These are phyloP conservation scores for Globisporangium paddicum DNA, from an alignment of 352 stramenopile genomes.

Conservation along the genomic window DNA sequence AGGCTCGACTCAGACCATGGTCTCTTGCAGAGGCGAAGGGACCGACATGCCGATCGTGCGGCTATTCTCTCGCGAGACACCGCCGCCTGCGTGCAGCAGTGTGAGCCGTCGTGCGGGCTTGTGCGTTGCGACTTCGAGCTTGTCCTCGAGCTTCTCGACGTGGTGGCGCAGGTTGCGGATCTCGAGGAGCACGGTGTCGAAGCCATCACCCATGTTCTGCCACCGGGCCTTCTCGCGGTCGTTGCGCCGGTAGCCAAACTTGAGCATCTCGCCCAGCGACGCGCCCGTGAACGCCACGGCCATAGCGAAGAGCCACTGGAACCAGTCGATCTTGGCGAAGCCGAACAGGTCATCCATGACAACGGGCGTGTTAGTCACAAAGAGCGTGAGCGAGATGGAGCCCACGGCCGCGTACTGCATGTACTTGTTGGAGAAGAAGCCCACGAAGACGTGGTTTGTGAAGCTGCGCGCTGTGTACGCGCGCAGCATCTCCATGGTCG, in stretches of 20 bases:
- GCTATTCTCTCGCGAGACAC: conserved; percentile 19
- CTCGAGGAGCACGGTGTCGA: conserved; percentile 32
- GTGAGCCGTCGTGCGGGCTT: conserved; percentile 27
- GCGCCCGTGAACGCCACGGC: conserved; percentile 25
- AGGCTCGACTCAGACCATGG: conserved; percentile 6
- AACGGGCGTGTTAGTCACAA: conserved; percentile 29
- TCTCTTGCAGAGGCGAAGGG: conserved; percentile 9
- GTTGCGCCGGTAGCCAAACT: conserved; percentile 32
- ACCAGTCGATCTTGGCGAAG: conserved; percentile 36
- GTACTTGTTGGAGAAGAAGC: conserved; percentile 34
- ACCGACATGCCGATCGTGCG: conserved; percentile 6
- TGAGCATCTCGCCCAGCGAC: conserved; percentile 32
- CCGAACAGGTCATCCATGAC: conserved; percentile 36
- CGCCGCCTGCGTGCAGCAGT: conserved; percentile 5
- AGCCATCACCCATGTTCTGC: conserved; percentile 31
- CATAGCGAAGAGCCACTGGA: conserved; percentile 38
- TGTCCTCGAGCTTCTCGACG: conserved; percentile 42
- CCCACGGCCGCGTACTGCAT: conserved; percentile 36
- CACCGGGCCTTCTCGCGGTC: conserved; percentile 26
- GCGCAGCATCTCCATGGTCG: conserved; percentile 42
- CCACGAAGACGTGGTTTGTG: conserved; percentile 33
- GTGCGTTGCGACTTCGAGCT: conserved; percentile 41
- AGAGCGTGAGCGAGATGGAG: conserved; percentile 31
- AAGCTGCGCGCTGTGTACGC: conserved; percentile 45
- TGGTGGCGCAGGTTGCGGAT: conserved; percentile 42